phyloP scores from a whole-genome alignment of 345 rosid genomes.

The Gossypium turneri region DNA sequence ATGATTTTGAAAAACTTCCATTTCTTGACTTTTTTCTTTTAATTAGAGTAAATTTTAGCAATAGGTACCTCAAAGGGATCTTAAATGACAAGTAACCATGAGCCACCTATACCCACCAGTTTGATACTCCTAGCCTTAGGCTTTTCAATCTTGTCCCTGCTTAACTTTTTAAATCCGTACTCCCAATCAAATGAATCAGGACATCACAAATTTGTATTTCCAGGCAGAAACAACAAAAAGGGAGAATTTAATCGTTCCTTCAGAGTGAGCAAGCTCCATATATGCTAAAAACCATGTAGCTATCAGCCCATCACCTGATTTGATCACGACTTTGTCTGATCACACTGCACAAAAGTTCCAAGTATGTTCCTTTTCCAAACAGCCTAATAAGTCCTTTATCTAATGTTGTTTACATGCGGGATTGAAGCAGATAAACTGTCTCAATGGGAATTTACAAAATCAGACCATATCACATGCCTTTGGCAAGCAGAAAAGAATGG shows the following conservation, averaged over 20 bases:
- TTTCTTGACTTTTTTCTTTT: neutral
- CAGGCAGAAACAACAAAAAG: neutral
- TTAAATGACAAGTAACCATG: neutral
- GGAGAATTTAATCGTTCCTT: neutral
- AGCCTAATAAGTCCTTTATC: neutral
- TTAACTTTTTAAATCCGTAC: neutral
- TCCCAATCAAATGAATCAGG: neutral
- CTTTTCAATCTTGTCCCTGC: neutral
- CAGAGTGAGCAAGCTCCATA: neutral
- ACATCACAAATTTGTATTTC: neutral
- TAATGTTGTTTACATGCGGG: constrained; percentile 6
- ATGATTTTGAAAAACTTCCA: neutral
- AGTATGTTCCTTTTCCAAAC: neutral
- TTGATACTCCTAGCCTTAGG: neutral
- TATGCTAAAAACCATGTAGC: neutral
- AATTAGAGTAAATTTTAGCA: neutral
- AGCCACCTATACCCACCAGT: neutral
- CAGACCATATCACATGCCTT: neutral
- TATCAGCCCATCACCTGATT: neutral
- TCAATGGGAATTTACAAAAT: neutral
- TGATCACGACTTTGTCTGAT: neutral
- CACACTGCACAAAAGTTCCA: neutral
- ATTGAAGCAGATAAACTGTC: neutral
- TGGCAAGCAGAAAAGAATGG: neutral
- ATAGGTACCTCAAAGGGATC: neutral